Percentiles rank a stretch among this genome's conserved stretches.
Evolutionary conservation across 768 basidiomycete species (phyloP).

Genomic region (Rhodotorula sphaerocarpa): DNA sequence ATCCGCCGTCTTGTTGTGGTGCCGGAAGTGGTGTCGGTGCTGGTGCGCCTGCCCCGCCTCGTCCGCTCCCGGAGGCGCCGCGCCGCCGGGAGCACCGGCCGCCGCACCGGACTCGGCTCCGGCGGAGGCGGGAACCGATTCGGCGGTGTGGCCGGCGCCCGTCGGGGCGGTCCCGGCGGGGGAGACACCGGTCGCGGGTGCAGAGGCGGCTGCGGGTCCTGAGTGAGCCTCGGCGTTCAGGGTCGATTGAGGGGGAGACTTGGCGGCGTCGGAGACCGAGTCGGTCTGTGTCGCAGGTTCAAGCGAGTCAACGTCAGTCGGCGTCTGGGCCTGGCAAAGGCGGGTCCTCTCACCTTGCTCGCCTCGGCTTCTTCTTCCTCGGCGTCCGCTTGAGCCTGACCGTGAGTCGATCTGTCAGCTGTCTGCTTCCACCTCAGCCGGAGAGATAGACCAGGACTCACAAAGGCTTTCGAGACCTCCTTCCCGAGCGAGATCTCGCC

Average conservation of each 20-base stretch:
- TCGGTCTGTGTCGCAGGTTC: too few relatives aligned
- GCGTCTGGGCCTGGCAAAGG: too few relatives aligned
- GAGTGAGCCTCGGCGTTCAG: not conserved
- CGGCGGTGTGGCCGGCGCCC: not conserved
- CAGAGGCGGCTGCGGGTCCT: not conserved
- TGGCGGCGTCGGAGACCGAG: not conserved
- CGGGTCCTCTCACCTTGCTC: conserved; percentile 1
- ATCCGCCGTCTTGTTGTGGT: too few relatives aligned
- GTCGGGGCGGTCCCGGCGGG: not conserved
- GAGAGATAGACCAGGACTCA: not conserved
- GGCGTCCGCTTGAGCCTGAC: conserved; percentile 7
- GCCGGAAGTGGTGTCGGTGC: too few relatives aligned
- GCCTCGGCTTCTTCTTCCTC: conserved; percentile 64
- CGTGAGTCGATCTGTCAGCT: too few relatives aligned
- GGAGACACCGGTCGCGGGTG: conserved; percentile 46
- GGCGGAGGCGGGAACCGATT: too few relatives aligned
- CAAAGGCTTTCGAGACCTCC: conserved; percentile 28
- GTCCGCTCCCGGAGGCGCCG: too few relatives aligned
- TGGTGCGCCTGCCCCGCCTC: too few relatives aligned
- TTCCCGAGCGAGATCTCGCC: conserved; percentile 95
- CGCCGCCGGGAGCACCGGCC: too few relatives aligned
- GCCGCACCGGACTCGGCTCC: too few relatives aligned
- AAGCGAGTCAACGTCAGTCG: too few relatives aligned
- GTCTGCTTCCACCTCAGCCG: too few relatives aligned
- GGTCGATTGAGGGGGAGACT: not conserved